A percentile compares a stretch with the other conserved stretches of the same genome.
Conservation (phyloP, 768 basidiomycete genomes). For the Exsudoporus frostii region DNA sequence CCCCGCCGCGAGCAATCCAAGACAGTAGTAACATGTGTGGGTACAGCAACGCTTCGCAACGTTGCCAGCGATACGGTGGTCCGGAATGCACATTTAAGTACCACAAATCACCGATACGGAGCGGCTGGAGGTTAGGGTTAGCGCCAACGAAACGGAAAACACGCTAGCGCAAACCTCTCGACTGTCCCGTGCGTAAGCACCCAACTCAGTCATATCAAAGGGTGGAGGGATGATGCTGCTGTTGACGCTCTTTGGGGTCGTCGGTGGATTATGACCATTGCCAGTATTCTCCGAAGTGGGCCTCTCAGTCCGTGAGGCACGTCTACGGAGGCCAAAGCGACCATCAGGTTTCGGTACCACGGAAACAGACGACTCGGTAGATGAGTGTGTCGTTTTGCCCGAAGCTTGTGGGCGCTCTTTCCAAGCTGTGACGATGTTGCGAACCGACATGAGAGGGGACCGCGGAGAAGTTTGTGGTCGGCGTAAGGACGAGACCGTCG, state of each 20-base stretch:
- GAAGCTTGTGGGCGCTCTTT: slow-evolving; percentile 65
- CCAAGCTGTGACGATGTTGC: slow-evolving; percentile 78
- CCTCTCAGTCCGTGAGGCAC: slow-evolving; percentile 27
- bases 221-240: slow-evolving; percentile 41
- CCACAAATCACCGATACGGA: slow-evolving; percentile 83
- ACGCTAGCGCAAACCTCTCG: slow-evolving; percentile 38
- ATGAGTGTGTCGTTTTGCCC: slow-evolving; percentile 30
- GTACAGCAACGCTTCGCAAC: slow-evolving; percentile 79
- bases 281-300: slow-evolving; percentile 8
- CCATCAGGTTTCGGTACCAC: slow-evolving; percentile 30
- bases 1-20: slow-evolving; percentile 83
- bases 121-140: slow-evolving; percentile 52
- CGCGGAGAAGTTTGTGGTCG: slow-evolving; percentile 65
- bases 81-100: slow-evolving; percentile 89
- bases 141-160: not conserved
- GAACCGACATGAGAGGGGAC: slow-evolving; percentile 68
- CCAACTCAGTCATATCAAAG: slow-evolving; percentile 47
- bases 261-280: slow-evolving; percentile 9
- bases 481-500: slow-evolving; percentile 52
- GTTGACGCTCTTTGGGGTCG: slow-evolving; percentile 28
- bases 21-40: slow-evolving; percentile 82
- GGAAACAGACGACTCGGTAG: slow-evolving; percentile 39
- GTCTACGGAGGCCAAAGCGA: slow-evolving; percentile 35
- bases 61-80: slow-evolving; percentile 75
- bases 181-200: slow-evolving; percentile 38